Evolutionary conservation across 1,284 basidiomycete species (phyloP).

Genomic region (Gomphus bonarii): DNA sequence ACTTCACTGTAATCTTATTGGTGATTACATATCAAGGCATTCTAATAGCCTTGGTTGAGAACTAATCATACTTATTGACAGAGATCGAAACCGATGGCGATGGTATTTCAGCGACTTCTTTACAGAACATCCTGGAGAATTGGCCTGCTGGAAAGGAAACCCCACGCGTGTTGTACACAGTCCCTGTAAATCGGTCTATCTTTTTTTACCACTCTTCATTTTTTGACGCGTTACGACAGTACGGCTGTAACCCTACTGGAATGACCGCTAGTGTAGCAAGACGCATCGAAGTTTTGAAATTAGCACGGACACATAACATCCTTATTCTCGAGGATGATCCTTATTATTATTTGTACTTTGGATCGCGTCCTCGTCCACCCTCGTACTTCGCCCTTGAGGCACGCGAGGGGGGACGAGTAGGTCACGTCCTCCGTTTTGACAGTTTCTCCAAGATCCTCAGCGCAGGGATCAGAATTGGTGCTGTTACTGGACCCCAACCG

Average conservation of each 20-base stretch:
- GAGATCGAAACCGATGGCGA: slow-evolving; percentile 75
- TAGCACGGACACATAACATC: slow-evolving; percentile 70
- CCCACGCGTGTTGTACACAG: slow-evolving; percentile 80
- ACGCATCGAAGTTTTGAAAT: slow-evolving; percentile 66
- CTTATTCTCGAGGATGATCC: slow-evolving; percentile 77
- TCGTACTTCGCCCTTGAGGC: slow-evolving; percentile 76
- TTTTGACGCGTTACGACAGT: slow-evolving; percentile 26
- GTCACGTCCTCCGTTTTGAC: slow-evolving; percentile 81
- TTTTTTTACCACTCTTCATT: background rate
- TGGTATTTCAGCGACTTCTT: slow-evolving; percentile 57
- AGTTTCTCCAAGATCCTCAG: slow-evolving; percentile 84
- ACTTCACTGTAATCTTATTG: slow-evolving; percentile 52
- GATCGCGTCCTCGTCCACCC: slow-evolving; percentile 48
- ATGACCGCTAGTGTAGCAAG: slow-evolving; percentile 66
- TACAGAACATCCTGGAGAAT: slow-evolving; percentile 58
- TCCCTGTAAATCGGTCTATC: slow-evolving; percentile 41
- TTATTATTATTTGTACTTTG: slow-evolving; percentile 68
- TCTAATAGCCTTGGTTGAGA: background rate
- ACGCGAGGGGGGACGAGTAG: slow-evolving; percentile 29
- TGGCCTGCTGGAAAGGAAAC: slow-evolving; percentile 70
- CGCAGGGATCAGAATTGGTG: slow-evolving; percentile 75
- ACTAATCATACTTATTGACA: slow-evolving; percentile 19
- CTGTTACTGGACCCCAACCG: slow-evolving; percentile 67
- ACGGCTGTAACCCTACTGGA: slow-evolving; percentile 80
- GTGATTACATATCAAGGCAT: slow-evolving; percentile 25